A percentile compares a stretch with the other conserved stretches of the same genome.
These are phyloP conservation scores for Thecaphora thlaspeos DNA, from an alignment of 1,284 basidiomycete species.

Conservation along the genomic window DNA sequence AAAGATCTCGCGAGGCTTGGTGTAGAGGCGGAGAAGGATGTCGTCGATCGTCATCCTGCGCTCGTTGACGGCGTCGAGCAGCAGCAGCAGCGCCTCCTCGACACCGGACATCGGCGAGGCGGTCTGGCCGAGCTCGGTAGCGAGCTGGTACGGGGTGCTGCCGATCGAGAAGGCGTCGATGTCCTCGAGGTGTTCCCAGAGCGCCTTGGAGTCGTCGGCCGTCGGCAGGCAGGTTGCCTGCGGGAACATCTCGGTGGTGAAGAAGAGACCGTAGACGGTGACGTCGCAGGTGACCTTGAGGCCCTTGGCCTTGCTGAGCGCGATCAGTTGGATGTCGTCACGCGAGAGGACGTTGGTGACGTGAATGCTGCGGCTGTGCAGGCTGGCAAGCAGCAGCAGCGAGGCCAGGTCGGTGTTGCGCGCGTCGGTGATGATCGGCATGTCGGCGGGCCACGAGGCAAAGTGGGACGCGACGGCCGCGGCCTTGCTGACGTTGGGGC, in stretches of 20 bases:
- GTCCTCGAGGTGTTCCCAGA: conserved; percentile 82
- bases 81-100: conserved; percentile 81
- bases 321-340: conserved; percentile 87
- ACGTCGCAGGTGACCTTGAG: conserved; percentile 96
- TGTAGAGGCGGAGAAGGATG: conserved; percentile 76
- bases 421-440: conserved; percentile 90
- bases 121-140: conserved; percentile 68
- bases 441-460: conserved; percentile 83
- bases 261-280: conserved; percentile 91
- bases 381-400: conserved; percentile 84
- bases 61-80: conserved; percentile 81
- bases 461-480: conserved; percentile 78
- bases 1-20: conserved; percentile 91
- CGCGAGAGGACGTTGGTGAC: conserved; percentile 86
- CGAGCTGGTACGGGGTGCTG: conserved; percentile 75
- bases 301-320: conserved; percentile 88
- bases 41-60: conserved; percentile 80
- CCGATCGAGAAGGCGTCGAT: conserved; percentile 94
- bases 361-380: conserved; percentile 86
- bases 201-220: conserved; percentile 73
- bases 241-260: conserved; percentile 68
- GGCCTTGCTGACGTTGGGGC: conserved; percentile 40
- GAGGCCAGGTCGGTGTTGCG: conserved; percentile 89
- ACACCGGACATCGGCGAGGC: conserved; percentile 76
- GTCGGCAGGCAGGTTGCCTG: conserved; percentile 70